phyloP scores from a whole-genome alignment of 2,329 filamentous ascomycete genomes.

The Colletotrichum coccodes region DNA sequence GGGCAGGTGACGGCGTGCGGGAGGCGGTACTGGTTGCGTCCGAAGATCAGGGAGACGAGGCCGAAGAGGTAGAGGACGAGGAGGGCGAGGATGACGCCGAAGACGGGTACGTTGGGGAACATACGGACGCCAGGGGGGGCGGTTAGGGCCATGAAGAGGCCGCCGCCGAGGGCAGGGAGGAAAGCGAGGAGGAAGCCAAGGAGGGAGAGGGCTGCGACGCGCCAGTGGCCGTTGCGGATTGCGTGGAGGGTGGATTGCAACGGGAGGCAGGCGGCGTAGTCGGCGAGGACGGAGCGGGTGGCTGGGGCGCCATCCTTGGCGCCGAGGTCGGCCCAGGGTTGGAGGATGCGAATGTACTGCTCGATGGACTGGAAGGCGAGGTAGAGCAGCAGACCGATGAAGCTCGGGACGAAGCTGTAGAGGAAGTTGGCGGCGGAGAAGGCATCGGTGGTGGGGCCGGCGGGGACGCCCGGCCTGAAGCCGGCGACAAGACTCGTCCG shows the following conservation, averaged over 20 bases:
- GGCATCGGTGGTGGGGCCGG: conserved; percentile 65
- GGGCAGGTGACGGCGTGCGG: conserved; percentile 79
- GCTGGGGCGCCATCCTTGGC: conserved; percentile 68
- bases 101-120: conserved; percentile 78
- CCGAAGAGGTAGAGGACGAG: conserved; percentile 76
- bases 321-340: conserved; percentile 74
- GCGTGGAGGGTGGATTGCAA: conserved; percentile 69
- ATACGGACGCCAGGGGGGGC: conserved; percentile 64
- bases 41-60: conserved; percentile 70
- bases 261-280: conserved; percentile 76
- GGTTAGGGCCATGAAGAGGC: conserved; percentile 79
- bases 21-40: conserved; percentile 69
- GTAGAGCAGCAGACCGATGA: conserved; percentile 74
- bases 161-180: conserved; percentile 75
- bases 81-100: conserved; percentile 77
- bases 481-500: conserved; percentile 72
- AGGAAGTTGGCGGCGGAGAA: conserved; percentile 92
- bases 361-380: conserved; percentile 76
- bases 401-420: conserved; percentile 79
- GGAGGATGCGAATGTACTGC: conserved; percentile 70
- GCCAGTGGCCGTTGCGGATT: conserved; percentile 69
- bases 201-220: conserved; percentile 70
- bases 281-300: conserved; percentile 71
- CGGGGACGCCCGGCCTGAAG: conserved; percentile 75
- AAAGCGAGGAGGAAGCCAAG: conserved; percentile 68